These are phyloP conservation scores for Trametes maxima DNA, from an alignment of 768 basidiomycete species.

Conservation along the genomic window DNA sequence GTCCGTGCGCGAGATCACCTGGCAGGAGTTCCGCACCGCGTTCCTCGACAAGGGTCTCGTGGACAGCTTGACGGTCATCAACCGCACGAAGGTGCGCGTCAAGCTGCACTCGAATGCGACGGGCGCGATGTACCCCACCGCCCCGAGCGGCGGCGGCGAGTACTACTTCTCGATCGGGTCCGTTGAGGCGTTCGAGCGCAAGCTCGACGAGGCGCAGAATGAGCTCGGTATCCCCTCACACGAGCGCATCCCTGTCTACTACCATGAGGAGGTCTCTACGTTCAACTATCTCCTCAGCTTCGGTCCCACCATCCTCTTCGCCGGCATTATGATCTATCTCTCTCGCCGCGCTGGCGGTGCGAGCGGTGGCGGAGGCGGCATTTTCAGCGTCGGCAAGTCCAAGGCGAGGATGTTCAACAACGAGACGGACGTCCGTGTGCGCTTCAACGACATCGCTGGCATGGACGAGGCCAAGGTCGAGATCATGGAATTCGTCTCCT, in stretches of 20 bases:
- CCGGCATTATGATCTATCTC: conserved; percentile 89
- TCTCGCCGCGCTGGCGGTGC: conserved; percentile 68
- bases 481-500: conserved; percentile 99
- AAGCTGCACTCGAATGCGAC: conserved; percentile 91
- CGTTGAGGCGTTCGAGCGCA: conserved; percentile 94
- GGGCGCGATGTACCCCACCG: conserved; percentile 70
- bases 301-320: conserved; percentile 91
- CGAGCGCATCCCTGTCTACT: conserved; percentile 96
- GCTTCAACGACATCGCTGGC: conserved; percentile 96
- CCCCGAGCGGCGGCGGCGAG: conserved; percentile 54
- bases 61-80: conserved; percentile 90
- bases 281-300: conserved; percentile 83
- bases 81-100: conserved; percentile 87
- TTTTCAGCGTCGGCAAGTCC: conserved; percentile 97
- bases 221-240: conserved; percentile 90
- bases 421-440: conserved; percentile 90
- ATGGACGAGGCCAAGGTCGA: conserved; percentile 99
- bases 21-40: conserved; percentile 98
- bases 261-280: conserved; percentile 91
- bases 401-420: conserved; percentile 95
- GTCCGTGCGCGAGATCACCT: conserved; percentile 89
- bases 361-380: conserved; percentile 74
- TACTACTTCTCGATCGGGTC: conserved; percentile 98
- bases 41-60: conserved; percentile 97
- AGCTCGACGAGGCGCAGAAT: conserved; percentile 89